Percentiles rank a stretch among this genome's conserved stretches.
phyloP scores from a whole-genome alignment of 2,329 filamentous ascomycete genomes.

The Fusarium heterosporum region DNA sequence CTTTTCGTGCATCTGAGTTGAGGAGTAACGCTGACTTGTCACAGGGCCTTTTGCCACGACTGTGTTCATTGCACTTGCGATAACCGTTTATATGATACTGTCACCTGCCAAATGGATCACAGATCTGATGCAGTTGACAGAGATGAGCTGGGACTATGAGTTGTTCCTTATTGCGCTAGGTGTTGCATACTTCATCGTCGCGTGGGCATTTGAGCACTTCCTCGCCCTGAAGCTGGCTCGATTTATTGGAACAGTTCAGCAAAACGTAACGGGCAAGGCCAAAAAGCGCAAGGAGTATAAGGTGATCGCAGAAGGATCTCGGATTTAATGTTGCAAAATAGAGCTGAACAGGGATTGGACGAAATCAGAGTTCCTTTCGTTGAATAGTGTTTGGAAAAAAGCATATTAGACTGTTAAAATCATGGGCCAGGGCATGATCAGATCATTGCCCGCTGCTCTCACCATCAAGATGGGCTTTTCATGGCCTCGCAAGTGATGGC shows the following conservation, averaged over 20 bases:
- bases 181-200: constrained; percentile 72
- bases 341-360: not conserved
- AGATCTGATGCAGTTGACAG: constrained; percentile 86
- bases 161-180: constrained; percentile 78
- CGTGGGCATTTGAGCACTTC: constrained; percentile 78
- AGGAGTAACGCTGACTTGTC: constrained; percentile 4
- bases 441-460: not conserved
- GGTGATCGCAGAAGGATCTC: constrained; percentile 72
- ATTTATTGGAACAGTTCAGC: constrained; percentile 71
- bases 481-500: not conserved
- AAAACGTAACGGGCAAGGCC: constrained; percentile 65
- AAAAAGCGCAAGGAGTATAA: constrained; percentile 94
- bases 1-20: fast-evolving
- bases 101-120: constrained; percentile 76
- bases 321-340: constrained; percentile 20
- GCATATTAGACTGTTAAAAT: constrained; percentile 7
- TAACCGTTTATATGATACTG: constrained; percentile 85
- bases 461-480: no score
- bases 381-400: not conserved
- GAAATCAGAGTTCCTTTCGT: not conserved
- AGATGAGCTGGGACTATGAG: constrained; percentile 78
- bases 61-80: constrained; percentile 73
- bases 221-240: constrained; percentile 77
- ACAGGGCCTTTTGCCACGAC: constrained; percentile 86
- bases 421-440: not conserved